phyloP scores from a whole-genome alignment of 371 early-diverging fungal species.

The Ordospora pajunii region DNA sequence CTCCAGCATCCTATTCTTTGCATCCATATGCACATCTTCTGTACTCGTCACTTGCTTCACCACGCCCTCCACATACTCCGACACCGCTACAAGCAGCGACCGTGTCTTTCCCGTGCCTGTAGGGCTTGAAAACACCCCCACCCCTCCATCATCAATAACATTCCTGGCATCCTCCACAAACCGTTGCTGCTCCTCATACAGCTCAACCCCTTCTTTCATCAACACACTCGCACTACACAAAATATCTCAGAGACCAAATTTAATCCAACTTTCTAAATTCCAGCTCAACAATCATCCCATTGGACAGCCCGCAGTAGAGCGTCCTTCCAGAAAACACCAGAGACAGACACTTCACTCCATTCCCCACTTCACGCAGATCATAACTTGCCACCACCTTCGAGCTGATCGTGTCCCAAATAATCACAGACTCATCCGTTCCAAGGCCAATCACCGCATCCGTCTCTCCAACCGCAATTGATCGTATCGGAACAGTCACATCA shows the following conservation, averaged over 20 bases:
- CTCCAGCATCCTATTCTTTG: not conserved
- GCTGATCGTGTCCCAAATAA: conserved; percentile 57
- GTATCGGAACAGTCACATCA: conserved; percentile 38
- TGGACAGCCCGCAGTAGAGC: conserved; percentile 51
- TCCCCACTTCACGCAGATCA: conserved; percentile 30
- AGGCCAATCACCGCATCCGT: conserved; percentile 55
- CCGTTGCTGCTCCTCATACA: conserved; percentile 54
- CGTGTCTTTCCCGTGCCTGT: conserved; percentile 62
- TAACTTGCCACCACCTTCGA: conserved; percentile 39
- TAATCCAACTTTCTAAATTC: conserved; percentile 29
- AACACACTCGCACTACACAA: not conserved
- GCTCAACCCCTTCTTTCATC: not conserved
- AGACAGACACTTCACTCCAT: conserved; percentile 43
- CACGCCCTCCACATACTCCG: conserved; percentile 35
- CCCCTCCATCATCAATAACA: conserved; percentile 29
- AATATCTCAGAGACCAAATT: not conserved
- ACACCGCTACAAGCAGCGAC: conserved; percentile 45
- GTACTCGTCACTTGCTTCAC: no score
- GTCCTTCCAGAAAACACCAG: conserved; percentile 46
- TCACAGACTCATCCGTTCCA: conserved; percentile 51
- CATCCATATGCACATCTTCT: not conserved
- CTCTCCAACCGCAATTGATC: conserved; percentile 52
- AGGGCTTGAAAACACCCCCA: conserved; percentile 59
- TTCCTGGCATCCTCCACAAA: conserved; percentile 51
- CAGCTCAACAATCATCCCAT: conserved; percentile 46